These are phyloP conservation scores for Colletotrichum incanum DNA, from an alignment of 2,329 filamentous ascomycete species.

Conservation along the genomic window DNA sequence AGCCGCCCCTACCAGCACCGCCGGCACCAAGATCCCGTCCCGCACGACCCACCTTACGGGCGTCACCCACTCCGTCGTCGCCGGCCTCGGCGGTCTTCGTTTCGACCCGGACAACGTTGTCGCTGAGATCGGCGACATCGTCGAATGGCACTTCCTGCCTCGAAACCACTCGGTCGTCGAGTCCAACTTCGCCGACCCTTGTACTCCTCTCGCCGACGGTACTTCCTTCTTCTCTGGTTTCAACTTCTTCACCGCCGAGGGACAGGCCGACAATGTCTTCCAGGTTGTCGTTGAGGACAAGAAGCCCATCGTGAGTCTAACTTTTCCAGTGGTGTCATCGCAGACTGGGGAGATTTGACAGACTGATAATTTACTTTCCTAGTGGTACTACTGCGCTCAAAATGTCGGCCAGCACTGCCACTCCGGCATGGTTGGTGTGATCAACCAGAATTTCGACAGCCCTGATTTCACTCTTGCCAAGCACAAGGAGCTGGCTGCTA, in stretches of 20 bases:
- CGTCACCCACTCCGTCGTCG: slow-evolving; percentile 63
- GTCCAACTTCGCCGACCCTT: slow-evolving; percentile 60
- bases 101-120: slow-evolving; percentile 68
- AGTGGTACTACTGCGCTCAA: slow-evolving; percentile 59
- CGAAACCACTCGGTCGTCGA: slow-evolving; percentile 65
- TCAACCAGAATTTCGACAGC: slow-evolving; percentile 64
- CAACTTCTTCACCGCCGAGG: slow-evolving; percentile 54
- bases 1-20: slow-evolving; percentile 53
- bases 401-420: slow-evolving; percentile 61
- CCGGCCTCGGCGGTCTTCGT: slow-evolving; percentile 60
- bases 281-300: slow-evolving; percentile 59
- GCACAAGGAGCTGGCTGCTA: slow-evolving; percentile 56
- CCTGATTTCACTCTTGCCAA: slow-evolving; percentile 55
- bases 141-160: slow-evolving; percentile 71
- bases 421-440: slow-evolving; percentile 64
- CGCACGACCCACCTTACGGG: slow-evolving; percentile 55
- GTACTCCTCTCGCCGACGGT: slow-evolving; percentile 56
- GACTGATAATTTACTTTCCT: background rate
- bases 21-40: slow-evolving; percentile 49
- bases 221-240: slow-evolving; percentile 64
- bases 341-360: too few relatives aligned
- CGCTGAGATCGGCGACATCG: slow-evolving; percentile 63
- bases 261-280: slow-evolving; percentile 60
- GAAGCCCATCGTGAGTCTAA: slow-evolving; percentile 56
- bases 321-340: slow-evolving; percentile 57